A percentile compares a stretch with the other conserved stretches of the same genome.
Evolutionary conservation across 2,329 filamentous ascomycete genomes (phyloP).

Genomic region (Scedosporium boydii): DNA sequence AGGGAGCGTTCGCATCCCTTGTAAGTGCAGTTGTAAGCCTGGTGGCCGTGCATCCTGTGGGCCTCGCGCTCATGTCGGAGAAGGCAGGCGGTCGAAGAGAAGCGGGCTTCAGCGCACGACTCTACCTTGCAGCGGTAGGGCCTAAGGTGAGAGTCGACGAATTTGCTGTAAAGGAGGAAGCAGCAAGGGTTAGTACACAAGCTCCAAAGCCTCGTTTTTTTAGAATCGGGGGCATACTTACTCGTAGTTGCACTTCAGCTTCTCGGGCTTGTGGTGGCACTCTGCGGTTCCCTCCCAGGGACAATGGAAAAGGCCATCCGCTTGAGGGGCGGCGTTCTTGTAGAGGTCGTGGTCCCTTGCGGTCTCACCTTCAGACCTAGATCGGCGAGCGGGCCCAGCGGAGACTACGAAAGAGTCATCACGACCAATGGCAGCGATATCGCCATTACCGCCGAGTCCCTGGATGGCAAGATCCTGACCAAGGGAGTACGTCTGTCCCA

Average conservation of each 20-base stretch:
- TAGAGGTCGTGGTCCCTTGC: constrained; percentile 62
- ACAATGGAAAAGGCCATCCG: constrained; percentile 87
- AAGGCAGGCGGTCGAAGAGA: constrained; percentile 91
- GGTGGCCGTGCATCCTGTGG: constrained; percentile 91
- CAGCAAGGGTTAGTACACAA: background rate
- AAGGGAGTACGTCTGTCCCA: constrained; percentile 1
- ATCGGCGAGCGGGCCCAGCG: constrained; percentile 34
- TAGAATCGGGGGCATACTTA: constrained; percentile 39
- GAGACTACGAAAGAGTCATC: constrained; percentile 13
- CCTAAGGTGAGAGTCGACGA: constrained; percentile 92
- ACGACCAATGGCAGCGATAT: constrained; percentile 6
- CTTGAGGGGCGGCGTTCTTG: constrained; percentile 51
- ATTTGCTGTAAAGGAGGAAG: constrained; percentile 57
- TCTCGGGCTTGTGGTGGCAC: constrained; percentile 87
- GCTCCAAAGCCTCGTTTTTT: background rate
- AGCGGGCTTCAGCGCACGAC: constrained; percentile 74
- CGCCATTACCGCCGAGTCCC: constrained; percentile 7
- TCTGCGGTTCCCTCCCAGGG: constrained; percentile 63
- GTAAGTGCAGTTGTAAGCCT: constrained; percentile 84
- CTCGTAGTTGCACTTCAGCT: constrained; percentile 99
- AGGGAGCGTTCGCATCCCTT: constrained; percentile 77
- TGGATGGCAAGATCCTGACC: constrained; percentile 7
- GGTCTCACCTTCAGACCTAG: constrained; percentile 44
- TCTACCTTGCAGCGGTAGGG: constrained; percentile 89
- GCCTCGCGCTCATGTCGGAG: constrained; percentile 93